Conservation (phyloP, 139 green algal genomes). For the Yamagishiella unicocca region DNA sequence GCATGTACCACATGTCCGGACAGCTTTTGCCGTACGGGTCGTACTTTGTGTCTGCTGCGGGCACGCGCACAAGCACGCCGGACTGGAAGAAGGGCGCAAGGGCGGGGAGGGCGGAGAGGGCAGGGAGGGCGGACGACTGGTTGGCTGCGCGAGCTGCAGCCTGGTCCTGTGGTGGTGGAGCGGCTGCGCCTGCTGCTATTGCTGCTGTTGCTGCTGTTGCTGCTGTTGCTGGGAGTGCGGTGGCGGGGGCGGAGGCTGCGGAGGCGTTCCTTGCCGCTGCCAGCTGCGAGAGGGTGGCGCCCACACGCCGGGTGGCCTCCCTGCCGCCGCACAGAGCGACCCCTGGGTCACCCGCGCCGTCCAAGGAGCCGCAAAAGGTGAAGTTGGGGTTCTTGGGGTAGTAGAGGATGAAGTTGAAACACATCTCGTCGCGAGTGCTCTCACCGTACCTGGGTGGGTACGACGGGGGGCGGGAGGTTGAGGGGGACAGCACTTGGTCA, state of each 20-base stretch:
- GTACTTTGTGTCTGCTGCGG: background rate
- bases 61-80: background rate
- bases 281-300: background rate
- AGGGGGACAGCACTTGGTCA: no score
- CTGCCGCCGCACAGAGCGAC: slow-evolving; percentile 11
- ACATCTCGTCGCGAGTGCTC: slow-evolving; percentile 38
- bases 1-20: slow-evolving; percentile 25
- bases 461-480: no score
- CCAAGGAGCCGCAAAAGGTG: background rate
- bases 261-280: background rate
- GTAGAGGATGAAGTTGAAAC: slow-evolving; percentile 43
- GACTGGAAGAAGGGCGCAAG: slow-evolving; percentile 15
- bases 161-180: no score
- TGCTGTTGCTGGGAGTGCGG: background rate
- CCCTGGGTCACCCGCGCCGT: slow-evolving; percentile 5
- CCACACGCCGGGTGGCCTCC: background rate
- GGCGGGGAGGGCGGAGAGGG: background rate
- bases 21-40: slow-evolving; percentile 19
- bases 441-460: slow-evolving; percentile 16
- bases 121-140: background rate
- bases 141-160: no score
- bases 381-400: slow-evolving; percentile 19
- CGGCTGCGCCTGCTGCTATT: background rate
- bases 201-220: background rate
- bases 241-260: background rate